Conservation (phyloP, 352 stramenopile species). For the Pythium phragmiticola region DNA sequence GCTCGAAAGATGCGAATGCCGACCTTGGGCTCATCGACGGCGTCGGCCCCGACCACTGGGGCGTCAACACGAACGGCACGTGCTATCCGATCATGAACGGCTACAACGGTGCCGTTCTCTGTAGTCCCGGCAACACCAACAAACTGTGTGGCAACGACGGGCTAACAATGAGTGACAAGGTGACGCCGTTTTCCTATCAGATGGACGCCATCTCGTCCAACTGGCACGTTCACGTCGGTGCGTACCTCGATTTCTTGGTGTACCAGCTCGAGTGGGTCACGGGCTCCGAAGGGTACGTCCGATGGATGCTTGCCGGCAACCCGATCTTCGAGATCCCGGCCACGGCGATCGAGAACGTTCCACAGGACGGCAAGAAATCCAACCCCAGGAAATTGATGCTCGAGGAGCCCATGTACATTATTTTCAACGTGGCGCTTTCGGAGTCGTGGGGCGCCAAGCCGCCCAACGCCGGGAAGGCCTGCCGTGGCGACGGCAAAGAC, state of each 20-base stretch:
- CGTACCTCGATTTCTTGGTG: slow-evolving; percentile 77
- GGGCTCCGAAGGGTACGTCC: slow-evolving; percentile 50
- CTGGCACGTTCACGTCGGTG: slow-evolving; percentile 76
- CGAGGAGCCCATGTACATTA: slow-evolving; percentile 93
- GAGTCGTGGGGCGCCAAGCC: slow-evolving; percentile 82
- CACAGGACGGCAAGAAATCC: slow-evolving; percentile 45
- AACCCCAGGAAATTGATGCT: slow-evolving; percentile 91
- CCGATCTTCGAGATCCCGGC: slow-evolving; percentile 89
- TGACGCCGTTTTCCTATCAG: slow-evolving; percentile 63
- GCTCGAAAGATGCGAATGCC: slow-evolving; percentile 50
- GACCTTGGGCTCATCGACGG: slow-evolving; percentile 45
- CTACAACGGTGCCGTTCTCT: slow-evolving; percentile 61
- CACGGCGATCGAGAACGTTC: slow-evolving; percentile 43
- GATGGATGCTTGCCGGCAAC: slow-evolving; percentile 77
- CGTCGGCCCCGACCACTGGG: slow-evolving; percentile 41
- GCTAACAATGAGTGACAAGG: slow-evolving; percentile 24
- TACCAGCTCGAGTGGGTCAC: slow-evolving; percentile 78
- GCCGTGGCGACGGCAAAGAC: slow-evolving; percentile 47
- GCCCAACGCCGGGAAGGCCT: slow-evolving; percentile 60
- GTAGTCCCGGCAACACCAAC: slow-evolving; percentile 47
- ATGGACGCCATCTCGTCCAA: slow-evolving; percentile 94
- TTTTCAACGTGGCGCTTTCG: slow-evolving; percentile 95
- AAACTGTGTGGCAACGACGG: slow-evolving; percentile 25
- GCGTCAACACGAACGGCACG: slow-evolving; percentile 62
- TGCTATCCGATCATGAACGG: slow-evolving; percentile 59